Evolutionary conservation across 352 stramenopile species (phyloP), one percentile per base, ranked within the genome.

Genomic region (Phytophthora fragariaefolia): DNA sequence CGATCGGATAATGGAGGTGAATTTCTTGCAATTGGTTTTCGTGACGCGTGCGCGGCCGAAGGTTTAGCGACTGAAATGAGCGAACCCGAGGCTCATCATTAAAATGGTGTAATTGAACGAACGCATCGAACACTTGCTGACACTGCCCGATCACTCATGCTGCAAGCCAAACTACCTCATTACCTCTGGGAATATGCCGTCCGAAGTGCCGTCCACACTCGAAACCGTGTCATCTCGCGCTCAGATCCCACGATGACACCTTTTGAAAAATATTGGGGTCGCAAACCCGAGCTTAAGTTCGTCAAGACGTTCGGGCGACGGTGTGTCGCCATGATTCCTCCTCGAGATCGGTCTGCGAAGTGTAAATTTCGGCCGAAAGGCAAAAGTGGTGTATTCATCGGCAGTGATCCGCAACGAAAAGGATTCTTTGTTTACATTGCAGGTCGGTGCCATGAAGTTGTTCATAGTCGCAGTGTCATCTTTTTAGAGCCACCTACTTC

Each of bases 171-270:
- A 10, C 6, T 57, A 7, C 61, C 52, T 2, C 51, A 63, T 12
- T 63, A 58, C n/a, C 22, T 57, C 15, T 63, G 60, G 60, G 60
- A 62, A 22, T 68, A 68, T 36, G 50, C 51, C 3, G 42, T 68
- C 4, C 18, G 59, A 7, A 67, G 22, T 8, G 28, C 10, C 3
- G 22, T 56, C 0, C 42, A n/a, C 4, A 18, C 22, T 23, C 4
- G 27, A 2, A 61, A 67, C 7, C n/a, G 27, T 3, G 40, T 61
- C 0, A 17, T 67, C 0, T 36, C 38, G 1, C 46, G 45, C 12
- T 2, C 2, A 0, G 32, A 57, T 9, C 1, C 4, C 28, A 30
- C 1, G 0, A 23, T 32, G n/a, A 60, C 49, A 4, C 42, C 49
- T 4, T 40, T 42, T 3, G 50, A 67, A 45, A 60, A 45, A 3